Evolutionary conservation across 2,329 filamentous ascomycete species (phyloP), one percentile per base, ranked within the genome.

Genomic region (Didymosphaeria variabile): DNA sequence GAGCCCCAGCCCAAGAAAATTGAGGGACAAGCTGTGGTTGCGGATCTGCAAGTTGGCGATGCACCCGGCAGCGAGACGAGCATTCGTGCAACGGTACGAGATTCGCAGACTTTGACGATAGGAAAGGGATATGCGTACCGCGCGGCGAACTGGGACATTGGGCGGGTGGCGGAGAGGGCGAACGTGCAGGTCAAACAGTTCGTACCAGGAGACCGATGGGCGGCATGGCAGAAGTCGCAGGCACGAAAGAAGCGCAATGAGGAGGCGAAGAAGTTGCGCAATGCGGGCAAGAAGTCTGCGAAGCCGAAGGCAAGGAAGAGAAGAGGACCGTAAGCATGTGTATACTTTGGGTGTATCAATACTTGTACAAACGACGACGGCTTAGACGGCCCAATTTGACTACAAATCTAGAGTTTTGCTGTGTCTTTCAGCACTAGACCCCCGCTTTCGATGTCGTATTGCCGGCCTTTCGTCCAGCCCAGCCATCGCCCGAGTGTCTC

Each of bases 401-500:
- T 57, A 29, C 54, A 50, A 23, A 26, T 32, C 49, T 66, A 75
- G 50, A 75, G 57, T 59, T 72, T 75, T 17, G 71, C 70, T 31
- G 51, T 55, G 57, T 85, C 79, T 61, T 88, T 86, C 31, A 85
- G 84, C 1, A 69, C 70, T 29, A 75, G 23, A 0, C 71, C 65
- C 15, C 70, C 67, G 19, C 64, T 65, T 44, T 74, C 69, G 1
- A 91, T 81, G n/a, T 87, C 84, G 74, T 89, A 97, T 34, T 97
- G 87, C 61, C 79, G 83, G 0, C 91, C 93, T 69, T 82, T 86
- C 61, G 81, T 84, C 92, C 93, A 96, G 0, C 92, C 91, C 67
- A 90, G 82, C 94, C 94, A 97, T 53, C 84, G 76, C 54, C 79
- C 80, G 63, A 97, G 75, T 4, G 86, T 84, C 55, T 88, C 86